phyloP scores from a whole-genome alignment of 164 flowering plant genomes.

The Stephania yunnanensis region DNA sequence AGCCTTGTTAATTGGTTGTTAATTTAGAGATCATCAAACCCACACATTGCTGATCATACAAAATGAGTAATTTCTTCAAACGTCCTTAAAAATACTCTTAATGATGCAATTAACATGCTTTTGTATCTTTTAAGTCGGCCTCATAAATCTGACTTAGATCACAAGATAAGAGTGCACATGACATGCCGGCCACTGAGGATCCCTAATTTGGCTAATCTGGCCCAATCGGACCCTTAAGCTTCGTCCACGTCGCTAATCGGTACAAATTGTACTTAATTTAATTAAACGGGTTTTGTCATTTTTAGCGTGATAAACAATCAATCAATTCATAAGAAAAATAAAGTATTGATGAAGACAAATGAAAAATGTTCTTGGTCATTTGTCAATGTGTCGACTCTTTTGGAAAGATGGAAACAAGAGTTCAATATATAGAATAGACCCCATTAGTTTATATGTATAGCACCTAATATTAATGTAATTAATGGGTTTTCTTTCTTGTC shows the following conservation, averaged over 20 bases:
- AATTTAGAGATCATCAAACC: no score
- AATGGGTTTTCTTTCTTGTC: background rate
- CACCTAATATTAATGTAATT: no score
- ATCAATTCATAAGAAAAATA: background rate
- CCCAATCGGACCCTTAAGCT: slow-evolving; percentile 5
- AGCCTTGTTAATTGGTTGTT: no score
- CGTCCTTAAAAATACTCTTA: background rate
- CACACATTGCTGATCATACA: no score
- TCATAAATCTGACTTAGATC: background rate
- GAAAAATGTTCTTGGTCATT: background rate
- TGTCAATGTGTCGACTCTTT: no score
- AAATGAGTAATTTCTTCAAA: no score
- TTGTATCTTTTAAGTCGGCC: slow-evolving; percentile 4
- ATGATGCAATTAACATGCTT: slow-evolving; percentile 1
- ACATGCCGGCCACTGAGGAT: slow-evolving; percentile 6
- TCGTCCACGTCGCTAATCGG: background rate
- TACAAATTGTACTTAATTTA: background rate
- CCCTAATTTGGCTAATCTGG: slow-evolving; percentile 4
- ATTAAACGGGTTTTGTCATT: background rate
- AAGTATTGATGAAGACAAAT: background rate
- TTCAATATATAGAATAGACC: no score
- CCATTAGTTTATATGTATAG: no score
- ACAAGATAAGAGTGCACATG: slow-evolving; percentile 11
- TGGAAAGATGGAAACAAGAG: no score
- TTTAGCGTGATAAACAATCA: slow-evolving; percentile 5